A percentile compares a stretch with the other conserved stretches of the same genome.
phyloP scores from a whole-genome alignment of 768 basidiomycete species.

The Auriscalpium microsporum region DNA sequence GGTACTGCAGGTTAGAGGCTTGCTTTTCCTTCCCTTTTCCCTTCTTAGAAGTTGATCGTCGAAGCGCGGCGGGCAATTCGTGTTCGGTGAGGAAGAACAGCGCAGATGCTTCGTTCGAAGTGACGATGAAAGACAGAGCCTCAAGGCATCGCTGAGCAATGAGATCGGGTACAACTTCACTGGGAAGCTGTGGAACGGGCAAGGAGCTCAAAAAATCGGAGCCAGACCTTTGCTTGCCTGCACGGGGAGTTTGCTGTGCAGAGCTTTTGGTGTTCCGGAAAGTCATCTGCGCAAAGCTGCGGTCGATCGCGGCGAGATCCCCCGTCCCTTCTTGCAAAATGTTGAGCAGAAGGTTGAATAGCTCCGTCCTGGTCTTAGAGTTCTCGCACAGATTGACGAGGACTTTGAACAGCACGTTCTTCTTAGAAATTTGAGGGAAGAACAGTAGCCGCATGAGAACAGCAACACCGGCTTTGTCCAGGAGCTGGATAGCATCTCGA shows the following conservation, averaged over 20 bases:
- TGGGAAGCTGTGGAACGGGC: constrained; percentile 44
- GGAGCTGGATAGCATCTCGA: constrained; percentile 86
- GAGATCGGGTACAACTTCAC: constrained; percentile 84
- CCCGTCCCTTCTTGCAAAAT: constrained; percentile 94
- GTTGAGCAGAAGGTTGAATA: constrained; percentile 90
- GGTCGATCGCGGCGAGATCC: constrained; percentile 86
- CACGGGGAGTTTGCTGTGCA: constrained; percentile 30
- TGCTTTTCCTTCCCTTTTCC: constrained; percentile 95
- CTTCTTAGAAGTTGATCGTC: constrained; percentile 64
- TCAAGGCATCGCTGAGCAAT: constrained; percentile 94
- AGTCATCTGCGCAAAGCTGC: constrained; percentile 88
- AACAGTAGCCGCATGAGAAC: constrained; percentile 88
- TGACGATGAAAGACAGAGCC: constrained; percentile 81
- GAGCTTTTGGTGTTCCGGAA: constrained; percentile 50
- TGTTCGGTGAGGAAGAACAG: constrained; percentile 96
- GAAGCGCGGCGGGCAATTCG: constrained; percentile 75
- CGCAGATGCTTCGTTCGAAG: constrained; percentile 73
- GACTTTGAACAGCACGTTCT: constrained; percentile 78
- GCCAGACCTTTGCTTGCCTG: constrained; percentile 61
- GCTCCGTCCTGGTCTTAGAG: constrained; percentile 77
- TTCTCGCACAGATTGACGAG: constrained; percentile 97
- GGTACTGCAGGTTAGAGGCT: constrained; percentile 73
- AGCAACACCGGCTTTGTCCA: constrained; percentile 85
- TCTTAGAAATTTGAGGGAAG: constrained; percentile 88
- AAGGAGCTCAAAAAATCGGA: constrained; percentile 45